phyloP scores from a whole-genome alignment of 495 filamentous ascomycete genomes.

The Talaromyces borbonicus region DNA sequence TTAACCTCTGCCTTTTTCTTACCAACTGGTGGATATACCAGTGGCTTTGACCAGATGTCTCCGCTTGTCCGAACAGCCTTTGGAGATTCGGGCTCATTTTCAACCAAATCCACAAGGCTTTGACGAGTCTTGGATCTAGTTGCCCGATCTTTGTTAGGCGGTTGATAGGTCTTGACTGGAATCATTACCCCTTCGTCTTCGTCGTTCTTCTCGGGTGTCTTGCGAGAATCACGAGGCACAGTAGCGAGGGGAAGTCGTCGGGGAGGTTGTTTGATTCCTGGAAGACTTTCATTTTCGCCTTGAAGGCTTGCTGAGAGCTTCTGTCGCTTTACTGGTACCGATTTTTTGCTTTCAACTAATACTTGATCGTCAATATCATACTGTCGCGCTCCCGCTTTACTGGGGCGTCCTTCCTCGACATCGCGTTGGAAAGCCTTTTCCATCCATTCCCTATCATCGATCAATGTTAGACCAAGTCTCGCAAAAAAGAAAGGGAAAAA shows the following conservation, averaged over 20 bases:
- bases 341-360: neutral
- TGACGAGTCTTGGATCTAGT: conserved; percentile 27
- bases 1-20: conserved; percentile 67
- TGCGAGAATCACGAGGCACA: neutral
- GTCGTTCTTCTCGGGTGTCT: neutral
- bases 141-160: conserved; percentile 10
- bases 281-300: conserved; percentile 10
- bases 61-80: neutral
- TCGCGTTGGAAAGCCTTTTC: conserved; percentile 23
- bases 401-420: conserved; percentile 5
- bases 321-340: conserved; percentile 15
- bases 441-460: conserved; percentile 22
- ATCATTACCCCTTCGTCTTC: conserved; percentile 15
- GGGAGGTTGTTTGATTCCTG: conserved; percentile 3
- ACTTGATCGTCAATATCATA: conserved; percentile 3
- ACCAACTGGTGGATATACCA: conserved; percentile 61
- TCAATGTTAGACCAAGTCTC: neutral
- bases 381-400: conserved; percentile 9
- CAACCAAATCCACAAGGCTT: conserved; percentile 4
- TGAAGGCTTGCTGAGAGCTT: conserved; percentile 27
- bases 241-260: conserved; percentile 1
- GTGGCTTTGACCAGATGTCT: conserved; percentile 32
- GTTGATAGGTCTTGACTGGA: conserved; percentile 18
- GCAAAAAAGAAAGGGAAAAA: neutral
- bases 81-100: neutral